Conservation (phyloP, 305 asterid genomes). For the Coffea humblotiana region DNA sequence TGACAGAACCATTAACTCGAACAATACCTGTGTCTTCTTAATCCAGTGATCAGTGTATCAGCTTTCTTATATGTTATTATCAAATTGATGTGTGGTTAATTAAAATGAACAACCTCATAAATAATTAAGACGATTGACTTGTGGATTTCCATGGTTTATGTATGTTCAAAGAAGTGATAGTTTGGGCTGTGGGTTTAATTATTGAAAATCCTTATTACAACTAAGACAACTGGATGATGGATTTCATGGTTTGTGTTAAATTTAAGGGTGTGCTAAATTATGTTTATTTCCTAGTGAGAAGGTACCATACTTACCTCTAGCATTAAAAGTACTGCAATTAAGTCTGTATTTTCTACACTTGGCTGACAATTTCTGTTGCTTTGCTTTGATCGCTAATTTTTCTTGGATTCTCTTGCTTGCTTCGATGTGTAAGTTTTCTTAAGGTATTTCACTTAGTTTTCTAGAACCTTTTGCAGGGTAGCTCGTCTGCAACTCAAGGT, state of each 20-base stretch:
- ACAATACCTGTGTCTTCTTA: neutral
- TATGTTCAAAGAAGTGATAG: neutral
- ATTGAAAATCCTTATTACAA: neutral
- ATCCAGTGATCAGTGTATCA: neutral
- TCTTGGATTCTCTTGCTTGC: neutral
- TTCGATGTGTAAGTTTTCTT: neutral
- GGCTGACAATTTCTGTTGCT: neutral
- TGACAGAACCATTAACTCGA: neutral
- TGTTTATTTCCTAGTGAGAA: neutral
- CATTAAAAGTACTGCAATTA: neutral
- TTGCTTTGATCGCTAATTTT: neutral
- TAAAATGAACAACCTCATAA: neutral
- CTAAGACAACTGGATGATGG: neutral
- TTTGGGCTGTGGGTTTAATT: neutral
- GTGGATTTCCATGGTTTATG: neutral
- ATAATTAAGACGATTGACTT: neutral
- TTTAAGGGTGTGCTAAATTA: neutral
- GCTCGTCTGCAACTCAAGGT: conserved; percentile 90
- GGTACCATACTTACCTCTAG: neutral
- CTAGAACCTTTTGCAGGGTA: conserved; percentile 60
- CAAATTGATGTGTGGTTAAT: neutral
- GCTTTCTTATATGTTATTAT: neutral
- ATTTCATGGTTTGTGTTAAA: neutral
- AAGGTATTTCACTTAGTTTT: conserved; percentile 21
- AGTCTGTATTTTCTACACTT: neutral